Percentiles rank a stretch among this genome's conserved stretches.
Evolutionary conservation across 108 stramenopile genomes (phyloP).

Genomic region (Skeletonema potamos): DNA sequence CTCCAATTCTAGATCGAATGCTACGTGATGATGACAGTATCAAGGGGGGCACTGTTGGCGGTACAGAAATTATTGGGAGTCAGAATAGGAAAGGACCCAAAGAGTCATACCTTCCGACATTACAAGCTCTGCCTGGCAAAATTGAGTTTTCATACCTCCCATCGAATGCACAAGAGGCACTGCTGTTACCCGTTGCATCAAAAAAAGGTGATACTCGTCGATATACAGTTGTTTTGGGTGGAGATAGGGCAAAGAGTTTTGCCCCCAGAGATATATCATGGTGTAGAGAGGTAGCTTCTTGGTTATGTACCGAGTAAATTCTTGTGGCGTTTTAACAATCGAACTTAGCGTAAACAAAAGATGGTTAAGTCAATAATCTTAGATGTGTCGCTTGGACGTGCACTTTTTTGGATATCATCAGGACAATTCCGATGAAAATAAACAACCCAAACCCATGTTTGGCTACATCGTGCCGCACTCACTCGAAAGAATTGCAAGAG

Average conservation of each 20-base stretch:
- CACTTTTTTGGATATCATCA: too few species aligned
- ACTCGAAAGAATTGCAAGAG: too few species aligned
- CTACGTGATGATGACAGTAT: constrained; percentile 32
- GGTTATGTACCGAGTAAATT: constrained; percentile 9
- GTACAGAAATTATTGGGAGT: constrained; percentile 15
- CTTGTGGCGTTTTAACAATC: too few species aligned
- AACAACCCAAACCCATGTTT: too few species aligned
- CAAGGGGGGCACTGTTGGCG: constrained; percentile 32
- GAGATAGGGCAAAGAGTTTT: constrained; percentile 80
- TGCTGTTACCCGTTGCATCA: constrained; percentile 55
- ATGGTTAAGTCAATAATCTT: too few species aligned
- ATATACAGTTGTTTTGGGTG: constrained; percentile 69
- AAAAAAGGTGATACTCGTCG: background rate
- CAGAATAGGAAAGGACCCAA: constrained; percentile 19
- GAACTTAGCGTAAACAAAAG: too few species aligned
- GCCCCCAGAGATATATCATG: constrained; percentile 81
- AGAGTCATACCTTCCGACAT: constrained; percentile 83
- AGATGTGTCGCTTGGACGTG: too few species aligned
- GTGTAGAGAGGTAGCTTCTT: constrained; percentile 69
- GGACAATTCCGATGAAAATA: too few species aligned
- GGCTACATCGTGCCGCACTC: too few species aligned
- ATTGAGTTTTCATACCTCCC: constrained; percentile 83
- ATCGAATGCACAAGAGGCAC: constrained; percentile 68
- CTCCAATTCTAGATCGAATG: constrained; percentile 79
- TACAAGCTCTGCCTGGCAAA: constrained; percentile 80